Evolutionary conservation across 352 stramenopile species (phyloP).

Genomic region (Pythium aristosporum): DNA sequence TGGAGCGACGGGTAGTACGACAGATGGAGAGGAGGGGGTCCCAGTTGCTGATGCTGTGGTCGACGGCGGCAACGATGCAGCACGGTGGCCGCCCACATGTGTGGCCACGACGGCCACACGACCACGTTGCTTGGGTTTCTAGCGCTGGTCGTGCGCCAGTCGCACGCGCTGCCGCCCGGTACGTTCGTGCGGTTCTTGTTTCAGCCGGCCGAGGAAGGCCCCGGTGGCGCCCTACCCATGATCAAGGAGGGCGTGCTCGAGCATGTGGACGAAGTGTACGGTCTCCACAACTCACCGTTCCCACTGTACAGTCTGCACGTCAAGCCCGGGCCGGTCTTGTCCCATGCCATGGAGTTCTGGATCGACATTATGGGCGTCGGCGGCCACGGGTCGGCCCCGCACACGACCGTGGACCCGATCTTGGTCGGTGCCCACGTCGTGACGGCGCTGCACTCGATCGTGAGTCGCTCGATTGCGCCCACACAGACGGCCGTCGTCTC

Average conservation of each 20-base stretch:
- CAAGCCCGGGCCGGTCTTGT: constrained; percentile 88
- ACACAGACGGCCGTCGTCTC: constrained; percentile 92
- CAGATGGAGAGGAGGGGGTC: constrained; percentile 24
- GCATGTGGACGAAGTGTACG: constrained; percentile 90
- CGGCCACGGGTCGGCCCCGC: constrained; percentile 93
- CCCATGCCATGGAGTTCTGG: constrained; percentile 91
- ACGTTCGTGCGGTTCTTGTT: constrained; percentile 93
- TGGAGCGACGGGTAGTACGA: too few species aligned
- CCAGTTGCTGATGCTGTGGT: too few species aligned
- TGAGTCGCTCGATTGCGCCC: constrained; percentile 87
- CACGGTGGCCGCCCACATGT: constrained; percentile 75
- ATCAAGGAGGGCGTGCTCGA: constrained; percentile 90
- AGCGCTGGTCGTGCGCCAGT: constrained; percentile 65
- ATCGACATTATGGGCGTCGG: constrained; percentile 91
- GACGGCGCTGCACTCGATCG: constrained; percentile 91
- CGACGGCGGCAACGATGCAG: constrained; percentile 33
- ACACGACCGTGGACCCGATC: constrained; percentile 93
- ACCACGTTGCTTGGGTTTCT: constrained; percentile 91
- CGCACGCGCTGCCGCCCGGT: constrained; percentile 65
- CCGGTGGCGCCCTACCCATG: constrained; percentile 92
- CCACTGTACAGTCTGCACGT: constrained; percentile 89
- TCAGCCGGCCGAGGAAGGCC: constrained; percentile 93
- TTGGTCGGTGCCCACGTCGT: constrained; percentile 90
- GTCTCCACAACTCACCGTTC: constrained; percentile 90
- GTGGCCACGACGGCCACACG: constrained; percentile 96